Base-by-base conservation (phyloP, 139 green algal species). In the Picochlorum sp. region DNA sequence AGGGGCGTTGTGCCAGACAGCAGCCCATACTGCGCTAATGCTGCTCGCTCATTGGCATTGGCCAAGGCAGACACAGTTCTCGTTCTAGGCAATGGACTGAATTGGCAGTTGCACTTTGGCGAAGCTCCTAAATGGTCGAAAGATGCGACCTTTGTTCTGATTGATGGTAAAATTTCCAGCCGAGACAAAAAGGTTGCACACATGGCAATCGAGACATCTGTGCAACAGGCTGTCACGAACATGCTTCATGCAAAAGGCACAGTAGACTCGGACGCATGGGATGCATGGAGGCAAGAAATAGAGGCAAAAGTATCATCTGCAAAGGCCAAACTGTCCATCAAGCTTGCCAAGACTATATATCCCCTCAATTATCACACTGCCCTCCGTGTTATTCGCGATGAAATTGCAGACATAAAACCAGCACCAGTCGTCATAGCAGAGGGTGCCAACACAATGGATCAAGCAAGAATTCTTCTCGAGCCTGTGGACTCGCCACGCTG, bases 401-500 rank as follows among this genome's bases (percentile, higher is more conserved):
- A 65, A n/a, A 49, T 87, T 15, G 24, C n/a, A 26, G 31, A 14
- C 0, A 47, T 79, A 26, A 20, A 62, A 13, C 65, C 66, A 6
- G 67, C 69, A 1, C 81, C 85, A 6, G 49, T 92, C 0, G 72
- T 90, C 18, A 68, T 84, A 21, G 67, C 75, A 16, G 85, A 90
- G 63, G 86, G 86, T 11, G 86, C 86, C 47, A 94, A 94, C 72
- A 94, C 86, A 6, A 94, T 94, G 85, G 85, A 92, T 80, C 81
- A 79, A 26, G 78, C 75, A 30, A 66, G 78, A 58, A 57, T 85
- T 31, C 64, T 81, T 0, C 69, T 85, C 41, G 74, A 78, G 52
- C 78, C 78, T 4, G 78, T 75, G 14, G 7, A 44, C 8, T 73
- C 75, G 37, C 84, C 84, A 0, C 75, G 86, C 55, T 79, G 75